Evolutionary conservation across 2,329 filamentous ascomycete genomes (phyloP).

Genomic region (Lanzia echinophila): DNA sequence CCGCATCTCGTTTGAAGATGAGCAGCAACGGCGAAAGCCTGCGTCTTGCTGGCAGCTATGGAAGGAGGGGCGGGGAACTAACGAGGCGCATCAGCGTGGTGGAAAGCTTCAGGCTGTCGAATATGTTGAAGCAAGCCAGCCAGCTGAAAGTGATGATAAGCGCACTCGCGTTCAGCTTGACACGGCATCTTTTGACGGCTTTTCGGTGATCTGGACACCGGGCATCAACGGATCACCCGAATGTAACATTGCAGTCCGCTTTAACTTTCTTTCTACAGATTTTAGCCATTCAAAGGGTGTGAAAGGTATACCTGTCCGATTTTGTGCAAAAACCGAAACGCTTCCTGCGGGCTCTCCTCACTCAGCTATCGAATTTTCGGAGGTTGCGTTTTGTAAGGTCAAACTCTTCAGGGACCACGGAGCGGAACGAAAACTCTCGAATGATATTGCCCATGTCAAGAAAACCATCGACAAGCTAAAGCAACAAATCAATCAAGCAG

Average conservation of each 20-base stretch:
- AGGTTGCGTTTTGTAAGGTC: conserved; percentile 93
- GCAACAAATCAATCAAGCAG: conserved; percentile 79
- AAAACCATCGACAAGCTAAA: conserved; percentile 96
- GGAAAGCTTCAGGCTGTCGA: conserved; percentile 93
- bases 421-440: conserved; percentile 88
- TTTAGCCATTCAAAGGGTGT: conserved; percentile 99
- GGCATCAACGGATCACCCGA: conserved; percentile 62
- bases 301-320: conserved; percentile 88
- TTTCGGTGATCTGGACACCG: conserved; percentile 83
- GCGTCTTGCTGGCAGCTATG: conserved; percentile 81
- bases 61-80: conserved; percentile 95
- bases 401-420: conserved; percentile 96
- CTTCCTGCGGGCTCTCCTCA: conserved; percentile 47
- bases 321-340: conserved; percentile 83
- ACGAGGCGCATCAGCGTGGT: conserved; percentile 88
- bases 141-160: conserved; percentile 56
- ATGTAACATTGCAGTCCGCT: conserved; percentile 83
- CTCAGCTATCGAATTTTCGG: conserved; percentile 44
- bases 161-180: conserved; percentile 65
- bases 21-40: conserved; percentile 81
- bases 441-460: conserved; percentile 90
- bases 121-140: conserved; percentile 66
- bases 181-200: conserved; percentile 82
- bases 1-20: conserved; percentile 94
- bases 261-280: conserved; percentile 97